Percentiles rank a stretch among this genome's conserved stretches.
These are phyloP conservation scores for Aureobasidium vineae DNA, from an alignment of 2,329 filamentous ascomycete species.

Conservation along the genomic window DNA sequence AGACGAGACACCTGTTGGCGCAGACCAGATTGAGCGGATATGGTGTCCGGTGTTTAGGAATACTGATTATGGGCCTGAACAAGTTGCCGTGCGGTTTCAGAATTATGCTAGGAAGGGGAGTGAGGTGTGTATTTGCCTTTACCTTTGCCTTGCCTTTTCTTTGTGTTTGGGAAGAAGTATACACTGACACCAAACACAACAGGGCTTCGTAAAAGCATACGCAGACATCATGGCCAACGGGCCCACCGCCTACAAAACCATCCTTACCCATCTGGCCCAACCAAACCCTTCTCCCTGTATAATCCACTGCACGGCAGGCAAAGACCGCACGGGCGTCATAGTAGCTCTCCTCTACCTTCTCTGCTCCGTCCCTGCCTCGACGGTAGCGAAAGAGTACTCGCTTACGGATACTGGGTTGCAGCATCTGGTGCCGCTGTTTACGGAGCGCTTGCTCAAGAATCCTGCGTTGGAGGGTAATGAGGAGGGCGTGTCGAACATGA, in stretches of 20 bases:
- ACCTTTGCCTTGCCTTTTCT: too few relatives aligned
- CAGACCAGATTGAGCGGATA: conserved; percentile 51
- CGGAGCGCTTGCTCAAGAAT: conserved; percentile 53
- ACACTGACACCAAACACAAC: not conserved
- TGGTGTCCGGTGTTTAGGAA: conserved; percentile 66
- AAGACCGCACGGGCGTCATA: conserved; percentile 72
- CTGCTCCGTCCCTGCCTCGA: conserved; percentile 58
- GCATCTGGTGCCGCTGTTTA: conserved; percentile 47
- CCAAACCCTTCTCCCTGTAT: conserved; percentile 49
- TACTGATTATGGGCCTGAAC: conserved; percentile 61
- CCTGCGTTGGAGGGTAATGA: conserved; percentile 51
- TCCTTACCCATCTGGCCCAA: conserved; percentile 59
- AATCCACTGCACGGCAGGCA: conserved; percentile 73
- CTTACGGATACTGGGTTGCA: conserved; percentile 63
- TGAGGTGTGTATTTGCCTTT: conserved; percentile 43
- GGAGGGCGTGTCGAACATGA: conserved; percentile 47
- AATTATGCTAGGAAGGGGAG: conserved; percentile 58
- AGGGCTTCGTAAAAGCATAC: conserved; percentile 65
- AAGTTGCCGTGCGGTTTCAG: conserved; percentile 59
- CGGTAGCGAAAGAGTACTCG: conserved; percentile 66
- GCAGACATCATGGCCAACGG: conserved; percentile 58
- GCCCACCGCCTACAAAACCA: conserved; percentile 55
- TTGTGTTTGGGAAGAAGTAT: too few relatives aligned
- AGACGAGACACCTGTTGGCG: conserved; percentile 39
- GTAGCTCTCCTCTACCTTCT: conserved; percentile 64